These are phyloP conservation scores for Spiromastix sp. DNA, from an alignment of 2,329 filamentous ascomycete genomes.

Conservation along the genomic window DNA sequence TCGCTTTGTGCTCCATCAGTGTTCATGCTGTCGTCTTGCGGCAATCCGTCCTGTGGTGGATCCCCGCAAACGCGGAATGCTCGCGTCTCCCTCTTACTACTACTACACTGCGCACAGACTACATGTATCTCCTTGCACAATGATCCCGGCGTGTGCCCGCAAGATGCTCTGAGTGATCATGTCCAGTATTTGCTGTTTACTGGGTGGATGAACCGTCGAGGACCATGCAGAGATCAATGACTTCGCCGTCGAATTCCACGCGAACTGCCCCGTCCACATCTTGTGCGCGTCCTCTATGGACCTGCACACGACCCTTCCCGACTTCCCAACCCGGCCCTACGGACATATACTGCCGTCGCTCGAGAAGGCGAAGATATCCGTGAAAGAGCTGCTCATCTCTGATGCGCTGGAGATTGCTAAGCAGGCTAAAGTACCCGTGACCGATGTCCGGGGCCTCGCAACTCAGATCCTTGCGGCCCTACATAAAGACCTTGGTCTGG, in stretches of 20 bases:
- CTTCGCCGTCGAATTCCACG: background rate
- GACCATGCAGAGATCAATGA: background rate
- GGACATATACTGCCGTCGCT: slow-evolving; percentile 67
- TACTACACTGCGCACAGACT: no score
- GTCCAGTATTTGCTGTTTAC: no score
- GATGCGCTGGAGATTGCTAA: slow-evolving; percentile 75
- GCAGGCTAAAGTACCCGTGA: slow-evolving; percentile 68
- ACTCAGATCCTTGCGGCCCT: slow-evolving; percentile 57
- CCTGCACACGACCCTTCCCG: slow-evolving; percentile 70
- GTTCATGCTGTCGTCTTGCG: no score
- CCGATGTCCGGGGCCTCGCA: slow-evolving; percentile 67
- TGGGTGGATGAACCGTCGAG: no score
- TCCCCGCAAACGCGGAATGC: no score
- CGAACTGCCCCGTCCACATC: background rate
- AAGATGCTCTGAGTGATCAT: no score
- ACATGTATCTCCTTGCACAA: no score
- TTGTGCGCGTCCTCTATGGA: slow-evolving; percentile 40
- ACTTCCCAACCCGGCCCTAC: slow-evolving; percentile 62
- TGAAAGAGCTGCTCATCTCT: slow-evolving; percentile 74
- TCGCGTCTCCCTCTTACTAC: no score
- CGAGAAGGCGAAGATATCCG: slow-evolving; percentile 67
- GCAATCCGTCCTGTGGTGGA: no score
- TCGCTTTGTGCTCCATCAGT: no score
- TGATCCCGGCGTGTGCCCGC: no score
- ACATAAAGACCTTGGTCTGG: slow-evolving; percentile 49